These are phyloP conservation scores for Wickerhamomyces ciferrii DNA, from an alignment of 805 yeast genomes.

Conservation along the genomic window DNA sequence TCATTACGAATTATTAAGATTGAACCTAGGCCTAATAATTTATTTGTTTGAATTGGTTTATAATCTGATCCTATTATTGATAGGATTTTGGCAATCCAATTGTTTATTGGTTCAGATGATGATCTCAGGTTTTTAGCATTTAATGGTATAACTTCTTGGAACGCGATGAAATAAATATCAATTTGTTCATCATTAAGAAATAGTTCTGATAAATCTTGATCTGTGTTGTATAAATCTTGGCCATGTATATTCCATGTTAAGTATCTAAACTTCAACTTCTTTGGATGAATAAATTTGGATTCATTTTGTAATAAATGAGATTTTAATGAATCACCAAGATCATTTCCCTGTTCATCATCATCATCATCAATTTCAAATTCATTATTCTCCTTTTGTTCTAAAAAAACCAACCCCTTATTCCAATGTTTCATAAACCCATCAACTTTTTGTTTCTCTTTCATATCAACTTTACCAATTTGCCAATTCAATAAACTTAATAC, in stretches of 20 bases:
- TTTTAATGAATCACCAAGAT: conserved; percentile 3
- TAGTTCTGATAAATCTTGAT: conserved; percentile 13
- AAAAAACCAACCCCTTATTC: neutral
- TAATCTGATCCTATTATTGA: conserved; percentile 20
- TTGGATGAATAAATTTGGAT: conserved; percentile 13
- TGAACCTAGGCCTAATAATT: conserved; percentile 48
- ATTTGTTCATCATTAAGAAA: conserved; percentile 9
- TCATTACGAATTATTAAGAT: conserved; percentile 33
- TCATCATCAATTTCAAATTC: conserved; percentile 1
- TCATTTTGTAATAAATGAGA: conserved; percentile 11
- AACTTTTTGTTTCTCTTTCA: neutral
- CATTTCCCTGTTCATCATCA: neutral
- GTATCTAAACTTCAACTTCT: conserved; percentile 19
- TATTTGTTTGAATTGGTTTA: conserved; percentile 35
- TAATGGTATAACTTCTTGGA: conserved; percentile 48
- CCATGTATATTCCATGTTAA: conserved; percentile 37
- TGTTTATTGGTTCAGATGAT: conserved; percentile 25
- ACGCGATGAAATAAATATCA: conserved; percentile 36
- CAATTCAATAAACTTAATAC: neutral
- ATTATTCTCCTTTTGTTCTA: neutral
- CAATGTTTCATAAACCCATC: neutral
- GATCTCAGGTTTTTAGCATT: conserved; percentile 33
- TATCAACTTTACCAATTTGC: conserved; percentile 1
- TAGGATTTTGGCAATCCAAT: conserved; percentile 27
- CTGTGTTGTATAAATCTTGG: conserved; percentile 15